Conservation (phyloP, 139 green algal genomes). For the Spirogloea muscicola region DNA sequence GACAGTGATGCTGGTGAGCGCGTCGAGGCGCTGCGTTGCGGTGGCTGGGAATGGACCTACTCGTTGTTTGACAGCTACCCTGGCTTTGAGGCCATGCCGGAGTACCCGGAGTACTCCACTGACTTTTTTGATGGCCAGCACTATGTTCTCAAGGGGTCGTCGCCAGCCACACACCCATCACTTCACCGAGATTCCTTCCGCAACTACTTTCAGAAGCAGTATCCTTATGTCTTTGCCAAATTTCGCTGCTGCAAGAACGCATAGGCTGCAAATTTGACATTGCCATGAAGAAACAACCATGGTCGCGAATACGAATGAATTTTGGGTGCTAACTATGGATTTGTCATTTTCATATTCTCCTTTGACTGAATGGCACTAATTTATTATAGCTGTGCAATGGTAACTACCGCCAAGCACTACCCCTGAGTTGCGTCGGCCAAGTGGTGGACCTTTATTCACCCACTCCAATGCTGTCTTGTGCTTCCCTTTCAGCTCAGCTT, state of each 20-base stretch:
- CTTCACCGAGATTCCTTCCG: slow-evolving; percentile 55
- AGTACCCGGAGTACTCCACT: slow-evolving; percentile 59
- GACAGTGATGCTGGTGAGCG: slow-evolving; percentile 5
- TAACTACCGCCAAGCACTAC: too few relatives aligned
- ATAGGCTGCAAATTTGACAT: too few relatives aligned
- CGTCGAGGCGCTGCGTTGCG: slow-evolving; percentile 21
- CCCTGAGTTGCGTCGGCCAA: too few relatives aligned
- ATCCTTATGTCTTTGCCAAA: slow-evolving; percentile 61
- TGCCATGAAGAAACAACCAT: too few relatives aligned
- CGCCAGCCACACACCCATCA: slow-evolving; percentile 51
- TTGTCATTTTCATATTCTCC: too few relatives aligned
- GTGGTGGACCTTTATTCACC: too few relatives aligned
- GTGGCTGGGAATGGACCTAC: slow-evolving; percentile 64
- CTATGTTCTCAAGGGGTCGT: slow-evolving; percentile 57
- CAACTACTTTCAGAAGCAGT: slow-evolving; percentile 63
- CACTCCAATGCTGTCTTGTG: too few relatives aligned
- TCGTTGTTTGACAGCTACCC: slow-evolving; percentile 52
- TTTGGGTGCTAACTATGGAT: too few relatives aligned
- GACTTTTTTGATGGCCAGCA: slow-evolving; percentile 67
- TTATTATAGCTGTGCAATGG: too few relatives aligned
- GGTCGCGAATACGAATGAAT: too few relatives aligned
- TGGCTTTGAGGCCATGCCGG: slow-evolving; percentile 52
- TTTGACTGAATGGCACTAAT: too few relatives aligned
- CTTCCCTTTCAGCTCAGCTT: too few relatives aligned
- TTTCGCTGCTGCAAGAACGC: slow-evolving; percentile 47